Base-by-base conservation (phyloP, 2,329 filamentous ascomycete species). In the Calonectria ilicicola region DNA sequence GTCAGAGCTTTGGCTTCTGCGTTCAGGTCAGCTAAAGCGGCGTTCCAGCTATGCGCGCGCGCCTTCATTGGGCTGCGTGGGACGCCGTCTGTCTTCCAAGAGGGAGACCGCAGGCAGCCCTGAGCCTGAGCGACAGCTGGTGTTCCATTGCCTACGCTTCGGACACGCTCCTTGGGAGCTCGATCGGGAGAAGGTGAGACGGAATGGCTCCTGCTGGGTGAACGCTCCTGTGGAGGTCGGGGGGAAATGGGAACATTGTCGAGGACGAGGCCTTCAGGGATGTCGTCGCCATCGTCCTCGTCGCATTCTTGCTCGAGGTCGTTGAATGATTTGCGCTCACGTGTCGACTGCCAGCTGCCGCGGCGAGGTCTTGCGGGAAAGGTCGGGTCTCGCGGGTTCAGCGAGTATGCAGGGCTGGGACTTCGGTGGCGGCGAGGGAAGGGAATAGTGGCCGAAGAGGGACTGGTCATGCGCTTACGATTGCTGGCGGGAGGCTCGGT, bases 221-320 rank as follows among this genome's bases (percentile, higher is more conserved):
- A 84, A 19, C 91, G 87, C 73, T 92, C 90, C 27, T 85, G 85
- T 1, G 86, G 85, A 2, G 91, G 91, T 2, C 91, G 88, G n/a
- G 94, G 94, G 0, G 94, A 96, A 56, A 97, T 91, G 6, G 94
- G 94, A 2, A 97, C 92, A 75, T 97, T 97, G 84, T 95, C 94
- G 58, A 97, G 89, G 65, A 95, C 89, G 27, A 94, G 89, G 67
- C 94, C 94, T 29, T 96, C 94, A 0, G 94, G 94, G 35, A 97
- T 92, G 79, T 95, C 93, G 67, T 92, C 93, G 65, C 91, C 92
- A 67, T 95, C 93, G 76, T 96, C 93, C 64, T 93, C 91, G 77
- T 95, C 92, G 73, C 90, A 96, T 80, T 96, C 94, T 67, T 91
- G 90, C 81, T 97, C 94, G 65, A 95, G 86, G 78, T 96, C 91